Evolutionary conservation across 345 rosid genomes (phyloP), one percentile per base, ranked within the genome.

Genomic region (Cardamine resedifolia): DNA sequence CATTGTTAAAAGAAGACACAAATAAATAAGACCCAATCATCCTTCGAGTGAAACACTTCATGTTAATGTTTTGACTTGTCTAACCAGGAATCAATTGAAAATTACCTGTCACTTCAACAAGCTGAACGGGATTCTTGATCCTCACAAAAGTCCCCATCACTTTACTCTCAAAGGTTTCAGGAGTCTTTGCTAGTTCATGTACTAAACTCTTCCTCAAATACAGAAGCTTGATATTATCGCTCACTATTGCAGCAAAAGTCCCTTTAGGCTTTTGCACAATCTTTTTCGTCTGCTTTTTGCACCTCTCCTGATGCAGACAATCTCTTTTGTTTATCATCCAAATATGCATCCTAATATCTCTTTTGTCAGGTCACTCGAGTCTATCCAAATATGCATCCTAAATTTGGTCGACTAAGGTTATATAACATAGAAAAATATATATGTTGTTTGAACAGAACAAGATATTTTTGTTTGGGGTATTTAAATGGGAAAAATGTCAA

Each of bases 151-250:
- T 79, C 55, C 91, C 91, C 23, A 87, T 26, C 23, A 92, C 50
- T 76, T 88, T 92, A 30, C 62, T 48, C 77, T 82, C 86, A 47
- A 85, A 90, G 10, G 70, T 80, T 45, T 83, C 83, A 55, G 71
- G 79, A 21, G 79, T 77, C 79, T 87, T 81, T 9, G 75, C 59
- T 60, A 90, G 90, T 45, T 84, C 83, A 72, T 76, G 67, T 36
- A 90, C 85, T 31, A 90, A 78, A 76, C 87, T 85, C 83, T 77
- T 87, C 64, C 77, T 92, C 70, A 92, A 68, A 83, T 87, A 90
- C 24, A 92, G 41, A 55, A 77, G 89, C 81, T 87, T 88, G 10
- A 92, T 36, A 64, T 87, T 92, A 39, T 86, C 86, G 0, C 83
- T 85, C 77, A 84, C 78, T 20, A 92, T 74, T 2, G 91, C 83